These are phyloP conservation scores for Urtica urens DNA, from an alignment of 306 rosid genomes.

Conservation along the genomic window DNA sequence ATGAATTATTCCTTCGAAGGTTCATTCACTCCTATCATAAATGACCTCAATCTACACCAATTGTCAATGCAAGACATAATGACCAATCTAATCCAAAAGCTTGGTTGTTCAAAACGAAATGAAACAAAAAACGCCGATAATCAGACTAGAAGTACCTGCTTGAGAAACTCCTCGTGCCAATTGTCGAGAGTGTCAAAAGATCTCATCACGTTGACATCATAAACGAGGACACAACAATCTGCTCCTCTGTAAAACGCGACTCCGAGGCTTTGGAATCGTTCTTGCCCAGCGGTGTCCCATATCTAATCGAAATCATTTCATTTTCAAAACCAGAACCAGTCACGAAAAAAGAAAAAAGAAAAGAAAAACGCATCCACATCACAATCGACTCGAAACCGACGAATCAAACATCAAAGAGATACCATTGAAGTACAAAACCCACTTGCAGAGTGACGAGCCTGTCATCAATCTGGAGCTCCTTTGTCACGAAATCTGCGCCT, in stretches of 20 bases:
- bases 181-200: constrained; percentile 85
- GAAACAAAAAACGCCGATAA: not conserved
- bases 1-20: no score
- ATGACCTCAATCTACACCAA: no score
- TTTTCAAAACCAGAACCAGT: not conserved
- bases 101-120: not conserved
- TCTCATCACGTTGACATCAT: constrained; percentile 83
- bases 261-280: constrained; percentile 93
- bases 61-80: not conserved
- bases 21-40: no score
- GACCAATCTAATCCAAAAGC: not conserved
- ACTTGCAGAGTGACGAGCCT: constrained; percentile 88
- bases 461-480: constrained; percentile 94
- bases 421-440: constrained; percentile 39
- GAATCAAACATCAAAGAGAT: constrained; percentile 9
- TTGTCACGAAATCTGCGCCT: constrained; percentile 97
- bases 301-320: constrained; percentile 35
- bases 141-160: constrained; percentile 42
- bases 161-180: constrained; percentile 98
- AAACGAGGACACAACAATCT: constrained; percentile 85
- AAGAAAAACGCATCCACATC: not conserved
- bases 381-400: not conserved
- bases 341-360: not conserved
- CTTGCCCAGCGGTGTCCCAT: constrained; percentile 99
- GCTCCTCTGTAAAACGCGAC: constrained; percentile 92